Evolutionary conservation across 1,284 basidiomycete genomes (phyloP).

Genomic region (Naganishia liquefaciens): DNA sequence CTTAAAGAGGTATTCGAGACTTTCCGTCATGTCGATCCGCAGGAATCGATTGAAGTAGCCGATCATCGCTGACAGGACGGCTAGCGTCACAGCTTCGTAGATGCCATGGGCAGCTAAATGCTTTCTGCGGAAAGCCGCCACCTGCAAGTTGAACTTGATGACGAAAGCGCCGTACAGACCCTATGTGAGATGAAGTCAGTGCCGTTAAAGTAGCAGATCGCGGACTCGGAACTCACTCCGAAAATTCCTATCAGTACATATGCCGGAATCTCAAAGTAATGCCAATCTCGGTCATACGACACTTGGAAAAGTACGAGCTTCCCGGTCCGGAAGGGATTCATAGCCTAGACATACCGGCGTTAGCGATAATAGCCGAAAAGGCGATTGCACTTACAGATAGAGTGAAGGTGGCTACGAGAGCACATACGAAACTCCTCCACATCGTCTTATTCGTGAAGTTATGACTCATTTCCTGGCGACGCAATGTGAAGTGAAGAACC

Average conservation of each 20-base stretch:
- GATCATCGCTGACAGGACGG: slow-evolving; percentile 83
- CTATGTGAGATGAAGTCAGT: slow-evolving; percentile 54
- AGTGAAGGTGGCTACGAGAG: slow-evolving; percentile 92
- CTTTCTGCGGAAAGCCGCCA: slow-evolving; percentile 88
- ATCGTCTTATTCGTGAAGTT: slow-evolving; percentile 95
- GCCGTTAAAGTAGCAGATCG: background rate
- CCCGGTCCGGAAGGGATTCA: slow-evolving; percentile 98
- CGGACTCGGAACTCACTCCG: slow-evolving; percentile 63
- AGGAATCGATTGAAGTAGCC: slow-evolving; percentile 94
- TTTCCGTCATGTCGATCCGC: slow-evolving; percentile 97
- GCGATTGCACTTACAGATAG: slow-evolving; percentile 69
- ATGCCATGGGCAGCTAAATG: slow-evolving; percentile 81
- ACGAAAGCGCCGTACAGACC: slow-evolving; percentile 96
- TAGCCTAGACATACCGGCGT: slow-evolving; percentile 61
- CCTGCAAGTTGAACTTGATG: slow-evolving; percentile 95
- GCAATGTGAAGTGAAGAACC: background rate
- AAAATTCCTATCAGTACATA: slow-evolving; percentile 94
- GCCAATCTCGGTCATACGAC: slow-evolving; percentile 96
- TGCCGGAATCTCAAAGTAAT: slow-evolving; percentile 97
- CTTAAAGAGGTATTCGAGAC: slow-evolving; percentile 91
- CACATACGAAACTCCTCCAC: slow-evolving; percentile 98
- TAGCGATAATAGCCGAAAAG: background rate
- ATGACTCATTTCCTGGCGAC: slow-evolving; percentile 90
- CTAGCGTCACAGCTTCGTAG: slow-evolving; percentile 83
- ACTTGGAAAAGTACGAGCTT: slow-evolving; percentile 98